Base-by-base conservation (phyloP, 805 yeast species). In the Phaffomyces thermotolerans region DNA sequence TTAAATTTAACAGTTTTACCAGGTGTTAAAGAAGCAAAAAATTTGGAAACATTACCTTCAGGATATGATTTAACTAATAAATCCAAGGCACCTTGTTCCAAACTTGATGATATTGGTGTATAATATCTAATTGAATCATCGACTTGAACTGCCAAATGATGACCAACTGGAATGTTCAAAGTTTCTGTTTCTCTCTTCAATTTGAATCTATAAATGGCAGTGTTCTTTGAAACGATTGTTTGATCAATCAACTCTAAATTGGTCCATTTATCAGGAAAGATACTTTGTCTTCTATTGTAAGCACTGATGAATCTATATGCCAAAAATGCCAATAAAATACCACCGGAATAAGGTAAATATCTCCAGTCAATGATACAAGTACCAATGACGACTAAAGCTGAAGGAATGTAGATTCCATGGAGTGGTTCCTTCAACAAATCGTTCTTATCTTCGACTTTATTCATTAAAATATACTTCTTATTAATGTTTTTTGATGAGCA, bases 401-500 rank as follows among this genome's bases (percentile, higher is more conserved):
- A 63, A 6, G 95, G 95, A 51, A 85, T 84, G 58, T 76, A 78
- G 40, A 85, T 75, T 17, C 90, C 88, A 55, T 85, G 95, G 36
- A 84, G 62, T 6, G 90, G 89, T 42, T 81, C 76, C 56, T 81
- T 78, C 46, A 82, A 67, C 37, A 83, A 64, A 42, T 78, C 79
- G 50, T 74, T 62, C 32, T 72, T 71, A 47, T 69, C 73, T 39
- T 66, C 52, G 30, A 44, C 52, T 14, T 27, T 42, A 10, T 9
- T 13, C 36, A 33, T 33, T 9, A 13, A 20, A 20, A 20, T 20
- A 4, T 4, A 20, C n/a, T 33, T 18, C 23, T 33, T n/a, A 12
- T 9, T 30, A n/a, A 4, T 15, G 4, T 13, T 25, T 18, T 36
- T 34, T 34, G 15, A 20, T 23, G 35, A 33, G 35, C 17, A 33